Base-by-base conservation (phyloP, 345 rosid species). In the Eucalyptus cloeziana region DNA sequence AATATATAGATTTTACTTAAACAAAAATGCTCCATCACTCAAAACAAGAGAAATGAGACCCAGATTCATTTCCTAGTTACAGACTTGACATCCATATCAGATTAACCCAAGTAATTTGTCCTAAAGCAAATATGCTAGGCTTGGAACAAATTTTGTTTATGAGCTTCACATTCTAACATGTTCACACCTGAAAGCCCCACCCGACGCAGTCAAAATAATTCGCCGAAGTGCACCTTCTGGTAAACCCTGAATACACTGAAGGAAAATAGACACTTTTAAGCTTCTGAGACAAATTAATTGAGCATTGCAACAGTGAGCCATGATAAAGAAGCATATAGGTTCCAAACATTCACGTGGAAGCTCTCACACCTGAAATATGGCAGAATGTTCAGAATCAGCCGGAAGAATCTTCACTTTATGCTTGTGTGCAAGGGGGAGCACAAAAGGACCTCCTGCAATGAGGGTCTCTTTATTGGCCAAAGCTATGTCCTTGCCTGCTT, bases 301-400 rank as follows among this genome's bases (percentile, higher is more conserved):
- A 24, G 88, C 56, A 86, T 56, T 7, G 43, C 49, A 33, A 13
- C 10, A 33, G 44, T 27, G 69, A 86, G 30, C 49, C 9, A 10
- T 37, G 19, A 40, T 56, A 7, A 56, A 37, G 31, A 56, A 40
- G 47, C 45, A 86, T 12, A 31, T 13, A 9, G 17, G 30, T 76
- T 76, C 30, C 16, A 76, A 40, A 40, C 85, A 40, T 76, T 40
- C 30, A 7, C 21, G 17, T 10, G 67, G 60, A 90, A n/a, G 33
- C 44, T 79, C 88, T 86, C 90, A 71, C 91, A 97, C 99, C 98
- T 98, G 99, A 92, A 98, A 98, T 92, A 98, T 95, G 67, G 99
- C 98, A 89, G 99, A 98, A 93, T 98, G 99, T 90, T 98, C 99
- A 11, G 99, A 98, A 95, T 97, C 99, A 88, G 99, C 98, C 3